Evolutionary conservation across 2,329 filamentous ascomycete genomes (phyloP), one percentile per base, ranked within the genome.

Genomic region (Pseudovirgaria hyperparasitica): DNA sequence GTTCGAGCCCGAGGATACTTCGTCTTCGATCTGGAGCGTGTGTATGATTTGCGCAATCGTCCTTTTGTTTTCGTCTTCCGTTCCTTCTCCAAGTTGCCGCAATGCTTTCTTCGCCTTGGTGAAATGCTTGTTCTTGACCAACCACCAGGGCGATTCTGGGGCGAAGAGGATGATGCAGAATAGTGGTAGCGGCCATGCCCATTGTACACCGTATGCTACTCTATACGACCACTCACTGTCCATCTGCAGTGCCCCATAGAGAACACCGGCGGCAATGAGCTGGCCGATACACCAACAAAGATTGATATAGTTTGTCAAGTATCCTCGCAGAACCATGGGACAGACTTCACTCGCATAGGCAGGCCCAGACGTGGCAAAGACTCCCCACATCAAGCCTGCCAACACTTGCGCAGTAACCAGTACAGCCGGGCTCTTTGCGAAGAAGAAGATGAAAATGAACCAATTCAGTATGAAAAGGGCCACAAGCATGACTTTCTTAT

Each of bases 31-130:
- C 1, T 78, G 76, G 2, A 79, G 85, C 1, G 84, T 92, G 45
- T 90, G 80, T 4, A 82, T 71, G 72, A 93, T 92, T 81, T 92
- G 87, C 38, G 80, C 74, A 33, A 92, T 67, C 0, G 80, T 90
- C 6, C 46, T 41, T 24, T 47, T 45, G 6, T 39, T 35, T 14
- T 48, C 42, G 32, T 44, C 44, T 15, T 75, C 67, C 1, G 71
- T 72, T 34, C 82, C 72, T 23, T 60, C 60, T 33, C 70, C 60
- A 5, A 82, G 57, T 4, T 76, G 70, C 25, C 76, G 55, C 12
- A 82, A 60, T 2, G 75, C 61, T 19, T 59, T 55, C 52, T 76
- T 76, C 12, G 77, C 78, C 10, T 76, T 72, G 5, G 70, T 67
- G 19, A 68, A 55, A 22, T 64, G 65, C 14, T 71, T 72, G 37